Percentiles rank a stretch among this genome's conserved stretches.
Evolutionary conservation across 768 basidiomycete genomes (phyloP).

Genomic region (Floccularia luteovirens): DNA sequence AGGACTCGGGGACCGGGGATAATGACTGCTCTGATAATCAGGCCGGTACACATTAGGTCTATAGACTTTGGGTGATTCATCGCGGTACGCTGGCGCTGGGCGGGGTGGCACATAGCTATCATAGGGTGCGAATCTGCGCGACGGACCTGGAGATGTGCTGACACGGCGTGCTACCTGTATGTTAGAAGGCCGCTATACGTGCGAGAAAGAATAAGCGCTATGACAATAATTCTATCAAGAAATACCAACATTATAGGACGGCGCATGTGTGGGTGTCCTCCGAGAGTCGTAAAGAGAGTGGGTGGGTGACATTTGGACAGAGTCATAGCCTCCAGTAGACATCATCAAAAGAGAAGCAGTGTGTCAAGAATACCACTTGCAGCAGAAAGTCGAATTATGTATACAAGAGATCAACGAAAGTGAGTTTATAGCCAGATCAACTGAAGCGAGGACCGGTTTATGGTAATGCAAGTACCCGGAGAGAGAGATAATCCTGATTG

Average conservation of each 20-base stretch:
- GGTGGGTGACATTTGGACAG: slow-evolving; percentile 20
- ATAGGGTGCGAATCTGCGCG: slow-evolving; percentile 31
- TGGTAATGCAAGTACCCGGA: too few relatives aligned
- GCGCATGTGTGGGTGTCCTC: slow-evolving; percentile 19
- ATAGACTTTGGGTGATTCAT: slow-evolving; percentile 33
- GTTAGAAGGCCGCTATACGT: slow-evolving; percentile 24
- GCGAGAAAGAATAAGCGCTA: too few relatives aligned
- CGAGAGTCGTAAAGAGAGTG: slow-evolving; percentile 23
- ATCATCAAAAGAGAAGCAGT: slow-evolving; percentile 22
- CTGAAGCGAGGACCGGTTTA: too few relatives aligned
- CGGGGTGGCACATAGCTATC: slow-evolving; percentile 45
- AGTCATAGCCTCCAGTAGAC: slow-evolving; percentile 34
- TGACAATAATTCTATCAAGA: too few relatives aligned
- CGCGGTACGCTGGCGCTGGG: slow-evolving; percentile 25
- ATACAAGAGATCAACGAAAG: too few relatives aligned
- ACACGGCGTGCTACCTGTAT: slow-evolving; percentile 27
- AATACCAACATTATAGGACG: too few relatives aligned
- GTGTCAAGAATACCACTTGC: too few relatives aligned
- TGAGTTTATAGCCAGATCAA: too few relatives aligned
- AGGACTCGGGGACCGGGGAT: slow-evolving; percentile 45
- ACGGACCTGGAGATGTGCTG: slow-evolving; percentile 41
- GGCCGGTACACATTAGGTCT: slow-evolving; percentile 28
- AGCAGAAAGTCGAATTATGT: too few relatives aligned
- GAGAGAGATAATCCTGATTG: too few relatives aligned
- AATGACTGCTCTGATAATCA: slow-evolving; percentile 18